These are phyloP conservation scores for Aureobasidium pullulans DNA, from an alignment of 2,329 filamentous ascomycete species.

Conservation along the genomic window DNA sequence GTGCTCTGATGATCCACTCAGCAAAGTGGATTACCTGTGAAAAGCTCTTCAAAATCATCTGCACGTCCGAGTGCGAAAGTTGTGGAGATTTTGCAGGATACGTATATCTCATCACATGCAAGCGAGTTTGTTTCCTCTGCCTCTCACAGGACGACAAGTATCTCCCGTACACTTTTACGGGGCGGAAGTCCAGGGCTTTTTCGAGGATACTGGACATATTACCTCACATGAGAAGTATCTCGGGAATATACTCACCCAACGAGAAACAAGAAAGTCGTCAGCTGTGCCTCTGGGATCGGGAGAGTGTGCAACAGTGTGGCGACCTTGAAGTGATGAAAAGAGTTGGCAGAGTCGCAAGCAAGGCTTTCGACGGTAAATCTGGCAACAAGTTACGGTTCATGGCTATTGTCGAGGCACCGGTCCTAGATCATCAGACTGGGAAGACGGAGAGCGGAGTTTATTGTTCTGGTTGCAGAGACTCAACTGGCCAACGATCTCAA, in stretches of 20 bases:
- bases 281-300: neutral
- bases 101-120: constrained; percentile 34
- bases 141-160: constrained; percentile 26
- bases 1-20: constrained; percentile 23
- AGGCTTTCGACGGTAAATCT: neutral
- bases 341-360: neutral
- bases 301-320: too few species aligned
- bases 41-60: constrained; percentile 29
- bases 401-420: neutral
- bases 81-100: constrained; percentile 34
- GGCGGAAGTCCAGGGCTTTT: constrained; percentile 12
- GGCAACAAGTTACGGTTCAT: neutral
- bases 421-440: neutral
- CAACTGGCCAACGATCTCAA: neutral
- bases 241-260: constrained; percentile 18
- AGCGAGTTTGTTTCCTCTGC: constrained; percentile 35
- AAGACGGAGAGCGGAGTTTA: neutral
- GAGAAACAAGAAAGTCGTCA: neutral
- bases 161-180: constrained; percentile 21
- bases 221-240: constrained; percentile 14
- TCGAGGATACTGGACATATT: constrained; percentile 7
- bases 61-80: constrained; percentile 25
- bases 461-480: neutral
- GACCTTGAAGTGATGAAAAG: too few species aligned
- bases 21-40: constrained; percentile 23